Evolutionary conservation across 176 grass and related monocot species (phyloP).

Genomic region (Triticum dicoccoides): DNA sequence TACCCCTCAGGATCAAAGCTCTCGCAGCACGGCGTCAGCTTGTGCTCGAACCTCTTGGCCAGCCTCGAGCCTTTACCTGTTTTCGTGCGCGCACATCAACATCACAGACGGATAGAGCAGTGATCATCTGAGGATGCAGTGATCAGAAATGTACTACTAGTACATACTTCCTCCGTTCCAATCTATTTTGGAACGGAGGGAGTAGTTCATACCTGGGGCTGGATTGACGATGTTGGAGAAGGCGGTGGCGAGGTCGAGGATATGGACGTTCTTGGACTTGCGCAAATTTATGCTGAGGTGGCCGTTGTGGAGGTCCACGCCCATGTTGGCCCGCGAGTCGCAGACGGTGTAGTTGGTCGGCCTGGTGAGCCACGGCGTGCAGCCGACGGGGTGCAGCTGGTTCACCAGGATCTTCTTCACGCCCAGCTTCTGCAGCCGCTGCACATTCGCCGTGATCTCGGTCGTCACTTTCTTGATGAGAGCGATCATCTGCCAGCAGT

Average conservation of each 20-base stretch:
- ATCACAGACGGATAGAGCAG: too few species aligned
- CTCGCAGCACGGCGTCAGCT: conserved; percentile 42
- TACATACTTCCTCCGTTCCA: too few species aligned
- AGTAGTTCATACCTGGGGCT: neutral
- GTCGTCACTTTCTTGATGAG: conserved; percentile 11
- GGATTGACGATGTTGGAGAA: conserved; percentile 27
- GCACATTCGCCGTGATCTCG: conserved; percentile 4
- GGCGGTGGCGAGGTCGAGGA: neutral
- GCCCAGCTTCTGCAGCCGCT: conserved; percentile 18
- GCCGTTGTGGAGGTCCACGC: neutral
- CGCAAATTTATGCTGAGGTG: neutral
- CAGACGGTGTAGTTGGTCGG: conserved; percentile 34
- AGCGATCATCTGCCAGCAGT: neutral
- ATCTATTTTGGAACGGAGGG: too few species aligned
- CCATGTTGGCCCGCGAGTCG: neutral
- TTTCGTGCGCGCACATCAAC: too few species aligned
- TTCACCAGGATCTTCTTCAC: conserved; percentile 41
- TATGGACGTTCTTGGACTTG: neutral
- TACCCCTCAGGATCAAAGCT: conserved; percentile 7
- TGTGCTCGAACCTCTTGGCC: conserved; percentile 15
- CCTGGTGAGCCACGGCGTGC: conserved; percentile 36
- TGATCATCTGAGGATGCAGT: too few species aligned
- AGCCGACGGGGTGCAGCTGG: conserved; percentile 35
- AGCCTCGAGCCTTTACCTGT: neutral
- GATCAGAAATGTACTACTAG: too few species aligned